Evolutionary conservation across 2,329 filamentous ascomycete species (phyloP).

Genomic region (Diaporthe caulivora): DNA sequence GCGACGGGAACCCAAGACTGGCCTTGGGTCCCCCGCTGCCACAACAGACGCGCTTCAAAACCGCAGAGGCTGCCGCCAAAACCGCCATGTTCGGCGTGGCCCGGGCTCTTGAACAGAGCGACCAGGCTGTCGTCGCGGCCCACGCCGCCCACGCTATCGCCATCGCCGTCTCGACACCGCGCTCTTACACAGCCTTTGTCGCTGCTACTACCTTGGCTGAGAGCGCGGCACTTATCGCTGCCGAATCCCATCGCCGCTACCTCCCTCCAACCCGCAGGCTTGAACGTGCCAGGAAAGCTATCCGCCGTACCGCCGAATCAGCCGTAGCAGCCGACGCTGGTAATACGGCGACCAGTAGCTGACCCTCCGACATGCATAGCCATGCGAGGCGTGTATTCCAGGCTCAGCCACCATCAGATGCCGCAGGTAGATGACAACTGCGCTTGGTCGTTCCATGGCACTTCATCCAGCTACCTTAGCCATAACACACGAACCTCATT

Average conservation of each 20-base stretch:
- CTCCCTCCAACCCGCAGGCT: neutral
- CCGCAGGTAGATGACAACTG: neutral
- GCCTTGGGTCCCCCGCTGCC: neutral
- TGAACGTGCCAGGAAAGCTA: neutral
- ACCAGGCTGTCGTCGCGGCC: neutral
- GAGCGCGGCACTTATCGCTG: neutral
- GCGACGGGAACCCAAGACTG: neutral
- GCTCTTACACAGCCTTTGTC: conserved; percentile 5
- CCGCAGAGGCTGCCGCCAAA: neutral
- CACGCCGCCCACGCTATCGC: neutral
- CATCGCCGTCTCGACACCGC: conserved; percentile 4
- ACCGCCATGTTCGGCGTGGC: neutral
- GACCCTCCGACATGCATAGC: neutral
- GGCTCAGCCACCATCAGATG: neutral
- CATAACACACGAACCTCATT: too few species aligned
- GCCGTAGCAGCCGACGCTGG: conserved; percentile 1
- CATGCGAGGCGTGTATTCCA: neutral
- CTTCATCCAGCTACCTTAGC: too few species aligned
- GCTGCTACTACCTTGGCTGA: conserved; percentile 5
- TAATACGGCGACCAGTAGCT: neutral
- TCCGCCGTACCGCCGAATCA: neutral
- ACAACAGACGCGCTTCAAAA: neutral
- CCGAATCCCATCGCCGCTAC: neutral
- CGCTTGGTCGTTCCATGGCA: too few species aligned
- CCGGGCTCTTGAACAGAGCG: neutral